These are phyloP conservation scores for Penicillium taxi DNA, from an alignment of 495 filamentous ascomycete species.

Conservation along the genomic window DNA sequence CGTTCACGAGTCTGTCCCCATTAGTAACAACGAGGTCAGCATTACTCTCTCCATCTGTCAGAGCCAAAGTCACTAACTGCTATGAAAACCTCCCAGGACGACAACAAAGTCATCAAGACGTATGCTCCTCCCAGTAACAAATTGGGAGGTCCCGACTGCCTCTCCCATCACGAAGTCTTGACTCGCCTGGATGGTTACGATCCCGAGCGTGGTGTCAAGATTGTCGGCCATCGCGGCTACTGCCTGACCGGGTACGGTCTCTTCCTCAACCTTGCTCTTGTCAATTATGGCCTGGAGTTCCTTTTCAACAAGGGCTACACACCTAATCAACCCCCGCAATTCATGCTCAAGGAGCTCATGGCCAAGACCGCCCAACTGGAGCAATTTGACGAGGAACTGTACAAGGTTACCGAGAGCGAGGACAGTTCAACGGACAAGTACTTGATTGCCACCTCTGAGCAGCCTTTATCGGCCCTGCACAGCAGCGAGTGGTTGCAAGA, in stretches of 20 bases:
- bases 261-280: slow-evolving; percentile 84
- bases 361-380: slow-evolving; percentile 98
- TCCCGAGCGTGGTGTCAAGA: slow-evolving; percentile 84
- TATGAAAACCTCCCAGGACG: slow-evolving; percentile 50
- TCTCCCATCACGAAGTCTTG: slow-evolving; percentile 94
- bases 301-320: slow-evolving; percentile 68
- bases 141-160: slow-evolving; percentile 60
- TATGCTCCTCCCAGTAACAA: slow-evolving; percentile 71
- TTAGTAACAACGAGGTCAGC: slow-evolving; percentile 74
- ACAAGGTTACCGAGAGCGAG: slow-evolving; percentile 79
- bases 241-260: slow-evolving; percentile 84
- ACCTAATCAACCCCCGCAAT: slow-evolving; percentile 86
- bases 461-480: slow-evolving; percentile 88
- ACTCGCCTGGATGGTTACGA: slow-evolving; percentile 85
- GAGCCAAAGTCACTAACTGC: not conserved
- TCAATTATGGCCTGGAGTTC: slow-evolving; percentile 92
- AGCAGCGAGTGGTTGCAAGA: slow-evolving; percentile 85
- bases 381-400: slow-evolving; percentile 95
- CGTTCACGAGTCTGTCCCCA: slow-evolving; percentile 86
- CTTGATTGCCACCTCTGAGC: slow-evolving; percentile 93
- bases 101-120: slow-evolving; percentile 65
- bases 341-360: slow-evolving; percentile 95
- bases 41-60: not conserved
- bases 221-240: slow-evolving; percentile 93
- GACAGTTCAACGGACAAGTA: slow-evolving; percentile 89